Conservation (phyloP, 805 yeast species). For the Candida taoyuanica region DNA sequence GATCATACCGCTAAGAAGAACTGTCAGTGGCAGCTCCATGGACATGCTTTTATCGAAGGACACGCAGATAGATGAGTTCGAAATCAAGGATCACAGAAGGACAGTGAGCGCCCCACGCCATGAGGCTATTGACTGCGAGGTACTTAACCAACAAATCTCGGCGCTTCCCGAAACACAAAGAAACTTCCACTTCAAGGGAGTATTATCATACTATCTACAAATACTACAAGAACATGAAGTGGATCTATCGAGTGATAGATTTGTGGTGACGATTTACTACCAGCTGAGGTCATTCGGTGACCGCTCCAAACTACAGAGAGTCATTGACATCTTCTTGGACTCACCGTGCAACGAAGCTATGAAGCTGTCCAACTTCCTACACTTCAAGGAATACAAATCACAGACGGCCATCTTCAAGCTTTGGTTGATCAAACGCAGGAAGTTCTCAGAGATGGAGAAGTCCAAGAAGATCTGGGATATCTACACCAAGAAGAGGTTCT, state of each 20-base stretch:
- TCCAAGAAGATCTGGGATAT: constrained; percentile 17
- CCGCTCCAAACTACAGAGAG: constrained; percentile 12
- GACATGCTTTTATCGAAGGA: constrained; percentile 10
- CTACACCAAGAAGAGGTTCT: constrained; percentile 16
- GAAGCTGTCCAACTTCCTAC: constrained; percentile 20
- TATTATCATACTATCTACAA: constrained; percentile 16
- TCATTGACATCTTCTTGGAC: constrained; percentile 20
- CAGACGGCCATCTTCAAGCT: constrained; percentile 9
- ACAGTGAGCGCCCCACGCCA: constrained; percentile 5
- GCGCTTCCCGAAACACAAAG: constrained; percentile 9
- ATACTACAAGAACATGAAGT: constrained; percentile 15
- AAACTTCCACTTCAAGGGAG: constrained; percentile 17
- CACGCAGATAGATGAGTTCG: background rate
- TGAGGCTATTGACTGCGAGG: constrained; percentile 9
- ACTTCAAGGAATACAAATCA: constrained; percentile 12
- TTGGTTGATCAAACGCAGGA: constrained; percentile 21
- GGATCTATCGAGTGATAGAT: constrained; percentile 17
- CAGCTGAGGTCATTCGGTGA: constrained; percentile 12
- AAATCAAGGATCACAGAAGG: background rate
- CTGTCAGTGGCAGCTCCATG: constrained; percentile 24
- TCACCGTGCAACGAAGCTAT: constrained; percentile 24
- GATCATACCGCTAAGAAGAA: constrained; percentile 17
- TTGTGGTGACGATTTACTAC: constrained; percentile 23
- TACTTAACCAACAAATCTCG: constrained; percentile 7
- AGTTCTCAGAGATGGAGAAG: constrained; percentile 14